Percentiles rank a stretch among this genome's conserved stretches.
Conservation (phyloP, 2,329 filamentous ascomycete genomes). For the Torrubiellomyces zombiae region DNA sequence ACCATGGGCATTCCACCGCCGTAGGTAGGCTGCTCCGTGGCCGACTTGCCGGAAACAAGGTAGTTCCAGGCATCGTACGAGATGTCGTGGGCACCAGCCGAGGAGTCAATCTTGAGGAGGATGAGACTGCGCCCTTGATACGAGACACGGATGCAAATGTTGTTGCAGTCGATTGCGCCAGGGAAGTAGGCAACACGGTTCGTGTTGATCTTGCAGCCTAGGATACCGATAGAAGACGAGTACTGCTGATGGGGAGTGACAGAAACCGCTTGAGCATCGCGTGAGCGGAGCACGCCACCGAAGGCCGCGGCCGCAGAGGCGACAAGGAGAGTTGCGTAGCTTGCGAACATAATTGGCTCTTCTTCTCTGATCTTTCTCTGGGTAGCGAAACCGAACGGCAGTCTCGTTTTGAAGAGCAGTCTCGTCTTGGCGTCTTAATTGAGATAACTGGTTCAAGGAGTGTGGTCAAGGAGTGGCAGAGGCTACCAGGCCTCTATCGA, state of each 20-base stretch:
- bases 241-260: conserved; percentile 39
- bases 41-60: conserved; percentile 32
- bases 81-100: conserved; percentile 39
- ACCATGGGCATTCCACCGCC: conserved; percentile 35
- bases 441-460: no score
- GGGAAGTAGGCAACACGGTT: conserved; percentile 48
- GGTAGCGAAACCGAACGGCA: no score
- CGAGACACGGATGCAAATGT: conserved; percentile 38
- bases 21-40: conserved; percentile 23
- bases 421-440: no score
- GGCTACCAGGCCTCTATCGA: no score
- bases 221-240: conserved; percentile 39
- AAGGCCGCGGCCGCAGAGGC: conserved; percentile 13
- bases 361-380: no score
- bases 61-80: conserved; percentile 47
- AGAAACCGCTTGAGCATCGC: conserved; percentile 13
- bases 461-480: no score
- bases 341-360: conserved; percentile 16
- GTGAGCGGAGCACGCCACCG: conserved; percentile 10
- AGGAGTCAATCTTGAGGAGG: conserved; percentile 41
- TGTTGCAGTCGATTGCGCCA: conserved; percentile 30
- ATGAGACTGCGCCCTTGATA: conserved; percentile 31
- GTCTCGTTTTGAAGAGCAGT: no score
- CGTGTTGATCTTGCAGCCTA: conserved; percentile 43
- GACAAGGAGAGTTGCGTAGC: conserved; percentile 14